Percentiles rank a stretch among this genome's conserved stretches.
Evolutionary conservation across 2,329 filamentous ascomycete species (phyloP).

Genomic region (Trichoderma lentiforme): DNA sequence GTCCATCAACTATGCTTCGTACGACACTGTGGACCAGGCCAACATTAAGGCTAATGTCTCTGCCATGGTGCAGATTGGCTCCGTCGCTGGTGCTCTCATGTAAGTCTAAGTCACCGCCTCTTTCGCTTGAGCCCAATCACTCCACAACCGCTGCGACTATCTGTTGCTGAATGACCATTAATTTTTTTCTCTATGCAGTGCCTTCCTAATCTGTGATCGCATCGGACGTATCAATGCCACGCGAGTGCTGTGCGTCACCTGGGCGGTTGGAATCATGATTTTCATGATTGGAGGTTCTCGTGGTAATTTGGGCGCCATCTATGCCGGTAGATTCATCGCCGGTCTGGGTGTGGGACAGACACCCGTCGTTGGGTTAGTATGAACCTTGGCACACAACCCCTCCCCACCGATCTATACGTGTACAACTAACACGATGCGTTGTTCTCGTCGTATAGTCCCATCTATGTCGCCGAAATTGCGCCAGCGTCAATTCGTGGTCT

Average conservation of each 20-base stretch:
- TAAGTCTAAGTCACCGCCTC: conserved; percentile 32
- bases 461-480: conserved; percentile 71
- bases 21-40: conserved; percentile 52
- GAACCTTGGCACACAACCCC: not conserved
- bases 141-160: conserved; percentile 12
- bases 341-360: conserved; percentile 65
- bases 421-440: not conserved
- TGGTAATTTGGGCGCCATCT: conserved; percentile 56
- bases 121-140: not conserved
- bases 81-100: conserved; percentile 65
- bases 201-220: conserved; percentile 56
- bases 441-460: conserved; percentile 41
- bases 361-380: conserved; percentile 54
- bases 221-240: conserved; percentile 63
- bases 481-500: conserved; percentile 68
- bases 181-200: conserved; percentile 35
- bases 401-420: not conserved
- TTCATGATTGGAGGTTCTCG: conserved; percentile 52
- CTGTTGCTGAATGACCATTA: conserved; percentile 3
- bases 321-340: conserved; percentile 64
- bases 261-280: conserved; percentile 56
- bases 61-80: conserved; percentile 78
- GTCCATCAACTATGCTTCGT: conserved; percentile 55
- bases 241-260: conserved; percentile 53
- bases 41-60: conserved; percentile 75